Evolutionary conservation across 2,329 filamentous ascomycete species (phyloP), one percentile per base, ranked within the genome.

Genomic region (Fusarium nisikadoi): DNA sequence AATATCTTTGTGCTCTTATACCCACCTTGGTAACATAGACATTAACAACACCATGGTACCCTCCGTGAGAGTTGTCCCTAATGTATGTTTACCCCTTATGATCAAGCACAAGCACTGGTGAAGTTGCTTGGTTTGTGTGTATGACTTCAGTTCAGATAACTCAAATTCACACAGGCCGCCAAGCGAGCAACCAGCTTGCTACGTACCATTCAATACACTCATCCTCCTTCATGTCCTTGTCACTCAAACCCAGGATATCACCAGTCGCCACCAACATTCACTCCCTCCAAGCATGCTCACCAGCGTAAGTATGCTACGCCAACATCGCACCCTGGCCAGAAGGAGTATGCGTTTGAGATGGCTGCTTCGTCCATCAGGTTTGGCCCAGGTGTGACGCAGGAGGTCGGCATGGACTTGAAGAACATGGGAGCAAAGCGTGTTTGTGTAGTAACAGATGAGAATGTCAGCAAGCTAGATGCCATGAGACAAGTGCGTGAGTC

Each of bases 271-370:
- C 83, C 89, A 43, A 85, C 88, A 67, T 83, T 95, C 66, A 81
- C 86, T 20, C 86, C 86, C 27, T 86, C 84, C 50, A 69, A 78
- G 73, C 65, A 81, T 73, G 73, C 82, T 38, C 83, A 77, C 36
- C 69, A 74, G 29, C 81, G 89, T 38, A 85, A 84, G 54, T 91
- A 89, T 81, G 94, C 94, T n/a, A 95, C 94, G 1, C 94, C 95
- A 0, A 84, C 92, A 36, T 78, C 77, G 42, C 72, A 79, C 25
- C 84, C 92, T 33, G 83, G 87, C 13, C 87, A 94, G 78, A 97
- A 97, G 81, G 96, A 99, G 81, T 99, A 99, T 84, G 96, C 96
- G 19, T 99, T 99, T 80, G 96, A 99, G 82, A 97, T 99, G 95
- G 96, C 96, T 0, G 94, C 96, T 3, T 97, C 94, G 2, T 94